Percentiles rank a stretch among this genome's conserved stretches.
These are phyloP conservation scores for Phytophthora hybrid DNA, from an alignment of 352 stramenopile species.

Conservation along the genomic window DNA sequence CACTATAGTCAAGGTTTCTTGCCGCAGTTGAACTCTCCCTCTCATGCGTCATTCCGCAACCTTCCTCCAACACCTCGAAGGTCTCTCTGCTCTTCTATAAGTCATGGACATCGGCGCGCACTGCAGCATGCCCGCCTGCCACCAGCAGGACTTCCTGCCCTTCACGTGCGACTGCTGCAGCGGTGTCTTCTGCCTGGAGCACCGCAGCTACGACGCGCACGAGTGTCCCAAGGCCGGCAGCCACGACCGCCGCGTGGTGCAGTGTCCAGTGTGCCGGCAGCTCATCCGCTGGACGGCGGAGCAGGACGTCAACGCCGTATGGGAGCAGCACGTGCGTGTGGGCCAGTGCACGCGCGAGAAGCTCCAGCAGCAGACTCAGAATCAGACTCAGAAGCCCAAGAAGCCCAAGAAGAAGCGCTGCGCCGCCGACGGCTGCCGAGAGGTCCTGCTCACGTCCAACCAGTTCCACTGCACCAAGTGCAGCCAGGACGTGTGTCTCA, in stretches of 20 bases:
- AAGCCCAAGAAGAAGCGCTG: constrained; percentile 84
- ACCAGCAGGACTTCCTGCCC: constrained; percentile 87
- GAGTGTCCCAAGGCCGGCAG: constrained; percentile 69
- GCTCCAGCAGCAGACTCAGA: constrained; percentile 27
- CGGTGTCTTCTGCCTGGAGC: constrained; percentile 84
- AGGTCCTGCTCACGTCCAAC: constrained; percentile 75
- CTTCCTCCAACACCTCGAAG: neutral
- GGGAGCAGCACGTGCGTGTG: constrained; percentile 71
- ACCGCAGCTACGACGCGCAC: constrained; percentile 84
- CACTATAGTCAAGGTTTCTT: constrained; percentile 6
- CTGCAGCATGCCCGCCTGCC: constrained; percentile 69
- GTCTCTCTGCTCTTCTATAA: neutral
- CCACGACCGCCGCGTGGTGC: constrained; percentile 73
- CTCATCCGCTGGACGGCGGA: constrained; percentile 76
- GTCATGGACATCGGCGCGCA: constrained; percentile 80
- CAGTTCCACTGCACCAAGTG: constrained; percentile 78
- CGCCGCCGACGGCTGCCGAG: constrained; percentile 59
- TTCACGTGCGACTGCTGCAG: constrained; percentile 89
- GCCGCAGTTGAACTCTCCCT: constrained; percentile 10
- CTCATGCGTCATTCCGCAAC: constrained; percentile 20
- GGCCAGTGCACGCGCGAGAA: constrained; percentile 59
- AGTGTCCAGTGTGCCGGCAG: constrained; percentile 75
- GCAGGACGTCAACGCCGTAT: constrained; percentile 81
- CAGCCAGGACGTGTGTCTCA: constrained; percentile 74
- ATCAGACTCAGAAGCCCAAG: constrained; percentile 32